Percentiles rank a stretch among this genome's conserved stretches.
These are phyloP conservation scores for Solanum lignicaule DNA, from an alignment of 257 asterid genomes.

Conservation along the genomic window DNA sequence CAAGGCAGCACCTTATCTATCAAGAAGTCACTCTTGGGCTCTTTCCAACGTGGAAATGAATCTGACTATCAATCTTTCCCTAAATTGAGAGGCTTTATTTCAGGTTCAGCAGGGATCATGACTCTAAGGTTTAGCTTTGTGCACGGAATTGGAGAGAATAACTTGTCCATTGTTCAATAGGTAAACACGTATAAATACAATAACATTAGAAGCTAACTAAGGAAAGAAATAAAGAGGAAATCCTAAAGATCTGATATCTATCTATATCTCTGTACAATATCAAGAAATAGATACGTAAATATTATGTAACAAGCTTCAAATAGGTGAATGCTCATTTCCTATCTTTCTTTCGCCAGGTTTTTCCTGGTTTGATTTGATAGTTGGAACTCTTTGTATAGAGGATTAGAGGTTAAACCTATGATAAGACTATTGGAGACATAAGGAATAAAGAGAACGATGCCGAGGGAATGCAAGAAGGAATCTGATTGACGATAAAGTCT, in stretches of 20 bases:
- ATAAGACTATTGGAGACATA: not conserved
- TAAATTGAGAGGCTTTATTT: not conserved
- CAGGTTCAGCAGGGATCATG: not conserved
- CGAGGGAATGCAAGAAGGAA: not conserved
- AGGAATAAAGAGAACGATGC: not conserved
- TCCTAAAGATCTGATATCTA: not conserved
- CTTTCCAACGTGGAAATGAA: not conserved
- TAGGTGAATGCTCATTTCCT: not conserved
- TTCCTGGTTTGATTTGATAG: not conserved
- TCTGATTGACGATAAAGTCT: not conserved
- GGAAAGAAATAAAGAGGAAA: not conserved
- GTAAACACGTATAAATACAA: not conserved
- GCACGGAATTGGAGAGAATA: not conserved
- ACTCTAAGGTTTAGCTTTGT: not conserved
- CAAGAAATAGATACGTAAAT: not conserved
- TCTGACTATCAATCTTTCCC: not conserved
- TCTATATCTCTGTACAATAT: not conserved
- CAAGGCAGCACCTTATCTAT: not conserved
- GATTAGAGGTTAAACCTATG: not conserved
- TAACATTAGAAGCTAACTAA: not conserved
- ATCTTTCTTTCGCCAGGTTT: not conserved
- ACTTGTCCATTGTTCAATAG: not conserved
- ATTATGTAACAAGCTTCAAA: not conserved
- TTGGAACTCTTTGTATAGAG: not conserved
- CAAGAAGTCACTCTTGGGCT: not conserved